These are phyloP conservation scores for Botrytis pseudocinerea DNA, from an alignment of 2,329 filamentous ascomycete species.

Conservation along the genomic window DNA sequence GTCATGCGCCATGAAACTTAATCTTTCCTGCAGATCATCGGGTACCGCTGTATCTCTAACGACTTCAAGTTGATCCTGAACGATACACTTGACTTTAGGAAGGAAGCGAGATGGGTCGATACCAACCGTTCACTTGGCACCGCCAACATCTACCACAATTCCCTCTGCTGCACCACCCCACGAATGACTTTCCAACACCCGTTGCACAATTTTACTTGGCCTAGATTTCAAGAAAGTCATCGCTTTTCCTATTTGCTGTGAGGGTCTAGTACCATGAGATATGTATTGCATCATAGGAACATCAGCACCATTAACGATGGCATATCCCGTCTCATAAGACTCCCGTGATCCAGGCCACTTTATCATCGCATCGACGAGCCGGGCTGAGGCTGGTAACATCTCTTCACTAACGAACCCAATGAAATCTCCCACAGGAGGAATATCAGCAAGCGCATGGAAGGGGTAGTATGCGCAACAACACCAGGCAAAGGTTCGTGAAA, in stretches of 20 bases:
- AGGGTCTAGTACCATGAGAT: neutral
- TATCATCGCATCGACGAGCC: slow-evolving; percentile 24
- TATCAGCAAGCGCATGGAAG: slow-evolving; percentile 15
- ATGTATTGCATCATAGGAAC: slow-evolving; percentile 12
- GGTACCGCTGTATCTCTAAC: neutral
- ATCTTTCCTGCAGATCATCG: neutral
- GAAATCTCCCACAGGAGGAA: neutral
- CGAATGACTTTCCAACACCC: neutral
- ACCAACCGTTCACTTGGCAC: neutral
- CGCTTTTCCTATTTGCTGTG: slow-evolving; percentile 6
- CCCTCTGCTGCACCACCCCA: neutral
- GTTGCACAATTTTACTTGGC: neutral
- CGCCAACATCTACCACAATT: neutral
- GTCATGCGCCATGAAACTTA: slow-evolving; percentile 6
- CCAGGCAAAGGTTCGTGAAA: slow-evolving; percentile 26
- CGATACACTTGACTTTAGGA: slow-evolving; percentile 7
- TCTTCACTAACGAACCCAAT: slow-evolving; percentile 19
- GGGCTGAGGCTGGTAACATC: slow-evolving; percentile 17
- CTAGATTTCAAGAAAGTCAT: slow-evolving; percentile 20
- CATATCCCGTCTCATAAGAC: slow-evolving; percentile 21
- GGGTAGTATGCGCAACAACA: slow-evolving; percentile 23
- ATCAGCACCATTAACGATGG: neutral
- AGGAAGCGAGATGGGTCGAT: neutral
- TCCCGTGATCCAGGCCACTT: slow-evolving; percentile 25
- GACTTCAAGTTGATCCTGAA: slow-evolving; percentile 1